Base-by-base conservation (phyloP, 352 stramenopile genomes). In the Detonula confervacea region DNA sequence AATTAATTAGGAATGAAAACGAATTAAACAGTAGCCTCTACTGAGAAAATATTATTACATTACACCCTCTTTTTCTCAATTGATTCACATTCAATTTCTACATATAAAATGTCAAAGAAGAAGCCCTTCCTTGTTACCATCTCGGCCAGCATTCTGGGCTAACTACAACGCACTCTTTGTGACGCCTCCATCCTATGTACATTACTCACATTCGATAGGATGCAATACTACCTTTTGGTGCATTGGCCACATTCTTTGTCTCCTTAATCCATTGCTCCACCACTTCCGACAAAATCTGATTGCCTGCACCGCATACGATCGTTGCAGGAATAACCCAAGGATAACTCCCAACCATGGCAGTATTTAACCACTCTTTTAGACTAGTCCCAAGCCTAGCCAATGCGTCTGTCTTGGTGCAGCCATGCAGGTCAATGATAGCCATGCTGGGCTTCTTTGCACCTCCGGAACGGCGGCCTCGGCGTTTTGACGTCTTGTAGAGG, bases 261-360 rank as follows among this genome's bases (percentile, higher is more conserved):
- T 22, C 22, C 14, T 37, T 47, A 24, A 64, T 64, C 55, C 55
- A 64, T 12, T 64, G 12, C 16, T 64, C 12, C 4, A 30, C 55
- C 1, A 20, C 24, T 20, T 64, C 55, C 4, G 16, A 30, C 12
- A 64, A 25, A 1, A 64, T 46, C 27, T 64, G 55, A 8, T 42
- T 51, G 14, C 55, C 55, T 29, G 30, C 27, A 16, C 55, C 55
- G 25, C 55, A 64, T 14, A 64, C 29, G 27, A 64, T 64, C 30
- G 18, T 46, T 12, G n/a, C 55, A 16, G 29, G 22, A 4, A 30
- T 27, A 1, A 64, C 55, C 16, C 47, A 64, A 12, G 55, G 55
- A 46, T 64, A 42, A 1, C 16, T 29, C 0, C 29, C 33, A n/a
- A 29, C n/a, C 55, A 64, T 64, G 55, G 55, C 55, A 22, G 24